Base-by-base conservation (phyloP, 2,329 filamentous ascomycete species). In the Trichoderma koningii region DNA sequence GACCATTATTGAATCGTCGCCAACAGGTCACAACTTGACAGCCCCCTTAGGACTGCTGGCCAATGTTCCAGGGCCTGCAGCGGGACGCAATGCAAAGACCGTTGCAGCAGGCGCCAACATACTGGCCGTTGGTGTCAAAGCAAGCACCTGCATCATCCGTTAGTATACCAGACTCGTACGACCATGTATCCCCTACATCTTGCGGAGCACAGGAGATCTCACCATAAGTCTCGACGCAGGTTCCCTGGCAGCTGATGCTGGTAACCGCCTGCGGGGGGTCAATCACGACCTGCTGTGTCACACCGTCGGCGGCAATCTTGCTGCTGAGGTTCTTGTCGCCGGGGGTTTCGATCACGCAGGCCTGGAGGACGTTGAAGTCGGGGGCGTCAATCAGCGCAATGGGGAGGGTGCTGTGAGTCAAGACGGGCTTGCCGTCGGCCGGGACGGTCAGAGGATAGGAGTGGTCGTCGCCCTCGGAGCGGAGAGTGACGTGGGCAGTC, bases 251-350 rank as follows among this genome's bases (percentile, higher is more conserved):
- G 68, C 73, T 77, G 23, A 83, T 79, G 15, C 73, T 73, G 6
- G 71, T 71, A 59, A 84, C 75, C 4, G 77, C 76, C 70, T 79
- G 75, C 4, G 81, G 79, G 23, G 81, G 80, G 0, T 79, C 78
- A 26, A 84, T 74, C 9, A 77, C 70, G 23, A 84, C 73, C 64
- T 79, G 76, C 68, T 78, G 74, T 17, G 74, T 67, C 10, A 77
- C 78, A 61, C 71, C 70, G 17, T 69, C 68, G 14, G 66, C 59
- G 14, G 71, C 68, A 30, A 70, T 67, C 14, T 55, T 47, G 34
- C 66, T 67, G 23, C 71, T 72, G 5, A 79, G 72, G 0, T 76
- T 70, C 68, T 75, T 72, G 7, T 50, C 44, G 7, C 73, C 65
- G 7, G 71, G 65, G 0, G 79, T 80, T 64, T 68, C 52, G 72